Evolutionary conservation across 1,139 yeast genomes (phyloP).

Genomic region (Saccharomycopsis phalli): DNA sequence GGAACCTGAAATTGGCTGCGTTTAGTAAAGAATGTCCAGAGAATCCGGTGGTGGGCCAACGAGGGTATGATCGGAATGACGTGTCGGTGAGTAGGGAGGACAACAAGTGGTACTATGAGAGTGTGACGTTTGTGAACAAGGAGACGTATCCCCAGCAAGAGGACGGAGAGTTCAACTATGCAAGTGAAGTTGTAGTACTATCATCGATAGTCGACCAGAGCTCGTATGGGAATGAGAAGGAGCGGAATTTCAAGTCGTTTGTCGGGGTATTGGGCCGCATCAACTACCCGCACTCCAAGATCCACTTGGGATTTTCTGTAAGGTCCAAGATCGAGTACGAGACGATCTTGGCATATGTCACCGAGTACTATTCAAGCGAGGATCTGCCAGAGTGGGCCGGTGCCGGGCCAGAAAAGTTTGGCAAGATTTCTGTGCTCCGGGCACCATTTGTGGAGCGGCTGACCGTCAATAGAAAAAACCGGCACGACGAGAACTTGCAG

Average conservation of each 20-base stretch:
- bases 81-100: background rate
- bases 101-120: background rate
- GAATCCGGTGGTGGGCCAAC: too few species aligned
- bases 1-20: too few species aligned
- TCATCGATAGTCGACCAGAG: conserved; percentile 9
- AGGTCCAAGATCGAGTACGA: conserved; percentile 20
- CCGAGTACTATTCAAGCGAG: background rate
- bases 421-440: conserved; percentile 21
- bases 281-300: conserved; percentile 1
- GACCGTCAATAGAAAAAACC: conserved; percentile 15
- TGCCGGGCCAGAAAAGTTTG: background rate
- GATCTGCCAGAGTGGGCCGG: too few species aligned
- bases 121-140: background rate
- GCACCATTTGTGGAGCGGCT: conserved; percentile 22
- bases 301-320: conserved; percentile 11
- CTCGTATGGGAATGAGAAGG: conserved; percentile 9
- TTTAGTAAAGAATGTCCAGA: too few species aligned
- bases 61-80: too few species aligned
- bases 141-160: background rate
- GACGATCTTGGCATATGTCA: conserved; percentile 8
- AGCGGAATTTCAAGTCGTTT: conserved; percentile 11
- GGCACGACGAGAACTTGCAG: conserved; percentile 25
- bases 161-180: conserved; percentile 9
- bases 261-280: conserved; percentile 6
- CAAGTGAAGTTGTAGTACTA: conserved; percentile 8